Percentiles rank a stretch among this genome's conserved stretches.
Evolutionary conservation across 1,139 yeast genomes (phyloP).

Genomic region (Sugiyamaella neomexicana): DNA sequence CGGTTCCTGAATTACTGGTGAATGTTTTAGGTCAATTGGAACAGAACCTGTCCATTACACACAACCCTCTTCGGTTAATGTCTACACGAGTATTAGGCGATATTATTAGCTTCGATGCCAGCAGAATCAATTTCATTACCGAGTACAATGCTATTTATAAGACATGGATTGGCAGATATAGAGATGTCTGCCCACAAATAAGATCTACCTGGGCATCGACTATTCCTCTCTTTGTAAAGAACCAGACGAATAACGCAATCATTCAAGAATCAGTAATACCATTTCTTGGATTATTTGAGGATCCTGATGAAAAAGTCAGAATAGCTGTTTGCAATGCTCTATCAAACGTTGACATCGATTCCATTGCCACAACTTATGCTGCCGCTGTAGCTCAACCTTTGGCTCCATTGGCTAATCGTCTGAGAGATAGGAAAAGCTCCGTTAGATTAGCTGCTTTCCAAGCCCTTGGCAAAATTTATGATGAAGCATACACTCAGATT

Average conservation of each 20-base stretch:
- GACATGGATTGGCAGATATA: slow-evolving; percentile 72
- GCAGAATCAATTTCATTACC: slow-evolving; percentile 58
- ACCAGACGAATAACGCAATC: slow-evolving; percentile 49
- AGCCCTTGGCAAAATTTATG: slow-evolving; percentile 57
- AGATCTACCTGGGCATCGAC: slow-evolving; percentile 71
- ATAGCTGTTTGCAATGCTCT: slow-evolving; percentile 55
- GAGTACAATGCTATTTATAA: slow-evolving; percentile 63
- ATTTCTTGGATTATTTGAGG: slow-evolving; percentile 66
- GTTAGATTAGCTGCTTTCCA: slow-evolving; percentile 65
- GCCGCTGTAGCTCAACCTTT: slow-evolving; percentile 40
- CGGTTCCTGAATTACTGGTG: slow-evolving; percentile 70
- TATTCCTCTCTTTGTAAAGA: slow-evolving; percentile 48
- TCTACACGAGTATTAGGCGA: slow-evolving; percentile 76
- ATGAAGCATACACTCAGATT: slow-evolving; percentile 33
- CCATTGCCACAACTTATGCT: slow-evolving; percentile 22
- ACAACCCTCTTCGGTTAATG: slow-evolving; percentile 58
- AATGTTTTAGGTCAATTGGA: slow-evolving; percentile 79
- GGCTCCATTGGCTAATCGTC: slow-evolving; percentile 50
- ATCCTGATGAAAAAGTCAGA: slow-evolving; percentile 74
- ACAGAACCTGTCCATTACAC: slow-evolving; percentile 71
- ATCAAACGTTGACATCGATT: slow-evolving; percentile 43
- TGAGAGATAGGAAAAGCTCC: slow-evolving; percentile 58
- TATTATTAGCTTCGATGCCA: slow-evolving; percentile 52
- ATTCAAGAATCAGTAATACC: slow-evolving; percentile 56
- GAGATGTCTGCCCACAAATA: slow-evolving; percentile 66